Evolutionary conservation across 1,139 yeast genomes (phyloP).

Genomic region (Magnusiomyces magnusii): DNA sequence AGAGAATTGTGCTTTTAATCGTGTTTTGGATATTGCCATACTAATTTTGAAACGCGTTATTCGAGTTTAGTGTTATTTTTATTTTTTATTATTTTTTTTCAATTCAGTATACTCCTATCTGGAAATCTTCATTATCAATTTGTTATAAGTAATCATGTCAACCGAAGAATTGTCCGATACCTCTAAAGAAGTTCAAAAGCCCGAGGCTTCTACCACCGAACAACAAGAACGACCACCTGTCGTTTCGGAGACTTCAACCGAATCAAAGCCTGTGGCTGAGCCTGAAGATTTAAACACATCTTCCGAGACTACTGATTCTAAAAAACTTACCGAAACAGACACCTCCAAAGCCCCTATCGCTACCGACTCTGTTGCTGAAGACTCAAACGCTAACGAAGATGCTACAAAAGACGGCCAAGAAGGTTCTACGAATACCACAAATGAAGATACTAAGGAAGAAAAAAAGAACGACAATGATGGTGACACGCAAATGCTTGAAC

Average conservation of each 20-base stretch:
- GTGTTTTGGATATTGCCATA: too few relatives aligned
- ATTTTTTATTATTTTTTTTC: too few relatives aligned
- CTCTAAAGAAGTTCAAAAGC: background rate
- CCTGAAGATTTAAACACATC: background rate
- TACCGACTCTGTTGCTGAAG: background rate
- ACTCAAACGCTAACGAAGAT: background rate
- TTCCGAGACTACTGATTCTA: background rate
- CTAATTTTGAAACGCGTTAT: background rate
- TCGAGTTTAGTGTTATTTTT: too few relatives aligned
- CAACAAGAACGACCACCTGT: background rate
- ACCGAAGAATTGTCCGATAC: background rate
- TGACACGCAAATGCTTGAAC: conserved; percentile 50
- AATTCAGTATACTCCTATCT: background rate
- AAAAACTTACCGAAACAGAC: background rate
- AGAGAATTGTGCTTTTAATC: too few relatives aligned
- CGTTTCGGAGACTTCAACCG: background rate
- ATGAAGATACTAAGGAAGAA: background rate
- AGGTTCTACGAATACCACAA: background rate
- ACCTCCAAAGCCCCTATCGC: background rate
- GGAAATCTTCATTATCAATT: background rate
- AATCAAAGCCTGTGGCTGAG: background rate
- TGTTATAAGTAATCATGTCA: background rate
- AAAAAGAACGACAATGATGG: conserved; percentile 27
- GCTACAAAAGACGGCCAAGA: background rate
- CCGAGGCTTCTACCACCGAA: background rate